These are phyloP conservation scores for Senna tora DNA, from an alignment of 306 rosid genomes.

Conservation along the genomic window DNA sequence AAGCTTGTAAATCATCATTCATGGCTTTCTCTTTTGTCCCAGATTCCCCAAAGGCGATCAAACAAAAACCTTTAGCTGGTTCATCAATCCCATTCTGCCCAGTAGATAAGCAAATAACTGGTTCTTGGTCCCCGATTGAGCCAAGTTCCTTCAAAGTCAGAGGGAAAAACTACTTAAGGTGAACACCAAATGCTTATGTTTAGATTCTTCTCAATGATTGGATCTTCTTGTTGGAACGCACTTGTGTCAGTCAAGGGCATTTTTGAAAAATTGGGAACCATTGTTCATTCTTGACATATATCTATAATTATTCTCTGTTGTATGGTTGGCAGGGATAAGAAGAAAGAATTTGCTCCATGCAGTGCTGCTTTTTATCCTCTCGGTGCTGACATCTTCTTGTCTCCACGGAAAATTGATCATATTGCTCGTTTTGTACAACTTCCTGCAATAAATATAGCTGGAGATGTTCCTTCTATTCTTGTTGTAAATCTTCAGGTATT, in stretches of 20 bases:
- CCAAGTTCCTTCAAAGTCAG: conserved; percentile 86
- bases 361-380: conserved; percentile 85
- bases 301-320: conserved; percentile 28
- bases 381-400: conserved; percentile 80
- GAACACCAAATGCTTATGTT: conserved; percentile 20
- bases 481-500: conserved; percentile 88
- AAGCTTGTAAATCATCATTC: conserved; percentile 41
- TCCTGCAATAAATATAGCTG: conserved; percentile 63
- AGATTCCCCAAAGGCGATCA: conserved; percentile 77
- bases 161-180: conserved; percentile 85
- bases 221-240: conserved; percentile 31
- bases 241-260: neutral
- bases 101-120: conserved; percentile 64
- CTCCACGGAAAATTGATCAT: conserved; percentile 81
- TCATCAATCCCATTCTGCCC: conserved; percentile 66
- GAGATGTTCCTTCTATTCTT: conserved; percentile 82
- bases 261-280: neutral
- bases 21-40: conserved; percentile 37
- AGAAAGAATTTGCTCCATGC: conserved; percentile 80
- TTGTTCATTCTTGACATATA: conserved; percentile 25
- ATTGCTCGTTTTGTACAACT: conserved; percentile 93
- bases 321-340: conserved; percentile 78
- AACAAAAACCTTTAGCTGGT: conserved; percentile 73
- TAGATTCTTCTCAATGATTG: neutral
- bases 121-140: conserved; percentile 89